These are phyloP conservation scores for Tuber melanosporum DNA, from an alignment of 495 filamentous ascomycete genomes.

Conservation along the genomic window DNA sequence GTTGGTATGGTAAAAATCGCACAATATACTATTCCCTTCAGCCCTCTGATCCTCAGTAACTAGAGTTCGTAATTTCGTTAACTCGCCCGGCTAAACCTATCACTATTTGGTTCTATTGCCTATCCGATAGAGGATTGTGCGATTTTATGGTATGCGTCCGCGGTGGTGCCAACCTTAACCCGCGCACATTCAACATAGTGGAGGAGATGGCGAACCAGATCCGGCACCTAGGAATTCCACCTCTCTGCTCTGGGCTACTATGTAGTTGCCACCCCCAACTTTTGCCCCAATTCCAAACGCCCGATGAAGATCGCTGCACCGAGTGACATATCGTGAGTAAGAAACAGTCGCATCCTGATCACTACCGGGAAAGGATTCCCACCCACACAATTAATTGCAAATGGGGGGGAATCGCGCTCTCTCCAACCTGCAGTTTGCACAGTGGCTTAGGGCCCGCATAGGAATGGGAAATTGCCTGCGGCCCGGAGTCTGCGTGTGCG, in stretches of 20 bases:
- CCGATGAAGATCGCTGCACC: not conserved
- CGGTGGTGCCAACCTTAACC: not conserved
- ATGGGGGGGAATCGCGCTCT: not conserved
- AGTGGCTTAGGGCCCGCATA: not conserved
- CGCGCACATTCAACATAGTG: not conserved
- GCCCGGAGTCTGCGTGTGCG: not conserved
- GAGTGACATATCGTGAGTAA: not conserved
- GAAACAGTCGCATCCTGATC: not conserved
- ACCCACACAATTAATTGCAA: not conserved
- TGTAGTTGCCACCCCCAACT: not conserved
- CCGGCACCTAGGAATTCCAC: not conserved
- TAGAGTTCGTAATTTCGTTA: not conserved
- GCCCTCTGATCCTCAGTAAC: not conserved
- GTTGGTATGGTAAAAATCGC: not conserved
- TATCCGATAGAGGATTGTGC: not conserved
- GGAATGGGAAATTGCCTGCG: not conserved
- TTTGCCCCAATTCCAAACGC: not conserved
- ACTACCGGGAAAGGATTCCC: not conserved
- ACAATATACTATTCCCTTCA: not conserved
- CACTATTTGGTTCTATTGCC: not conserved
- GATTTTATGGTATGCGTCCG: no score
- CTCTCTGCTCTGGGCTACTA: not conserved
- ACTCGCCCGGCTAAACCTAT: not conserved
- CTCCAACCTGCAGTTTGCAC: not conserved
- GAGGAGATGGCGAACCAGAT: not conserved